Conservation (phyloP, 306 rosid species). For the Quercus cerris region DNA sequence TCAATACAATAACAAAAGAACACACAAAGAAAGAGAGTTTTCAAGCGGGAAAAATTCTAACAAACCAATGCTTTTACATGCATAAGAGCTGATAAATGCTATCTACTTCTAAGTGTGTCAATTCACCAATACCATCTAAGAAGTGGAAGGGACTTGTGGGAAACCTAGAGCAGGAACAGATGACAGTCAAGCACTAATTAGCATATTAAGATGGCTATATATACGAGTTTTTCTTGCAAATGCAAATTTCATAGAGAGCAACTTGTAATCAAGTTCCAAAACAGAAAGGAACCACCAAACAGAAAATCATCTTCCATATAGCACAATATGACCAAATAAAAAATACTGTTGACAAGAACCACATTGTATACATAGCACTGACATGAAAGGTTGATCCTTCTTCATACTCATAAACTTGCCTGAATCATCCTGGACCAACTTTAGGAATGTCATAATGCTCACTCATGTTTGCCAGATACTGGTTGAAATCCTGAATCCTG, state of each 20-base stretch:
- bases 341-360: neutral
- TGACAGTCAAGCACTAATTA: neutral
- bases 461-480: slow-evolving; percentile 98
- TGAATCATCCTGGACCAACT: slow-evolving; percentile 85
- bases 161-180: neutral
- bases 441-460: slow-evolving; percentile 99
- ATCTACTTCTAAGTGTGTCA: neutral
- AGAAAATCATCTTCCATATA: slow-evolving; percentile 7
- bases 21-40: no score
- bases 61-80: neutral
- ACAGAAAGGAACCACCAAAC: neutral
- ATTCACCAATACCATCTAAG: neutral
- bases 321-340: slow-evolving; percentile 10
- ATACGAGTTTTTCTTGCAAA: neutral
- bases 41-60: no score
- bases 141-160: neutral
- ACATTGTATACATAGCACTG: slow-evolving; percentile 1
- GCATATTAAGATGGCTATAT: neutral
- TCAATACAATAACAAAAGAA: no score
- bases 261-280: neutral
- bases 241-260: neutral
- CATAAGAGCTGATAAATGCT: neutral
- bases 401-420: neutral
- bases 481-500: slow-evolving; percentile 94
- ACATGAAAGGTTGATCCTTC: slow-evolving; percentile 9